phyloP scores from a whole-genome alignment of 2,329 filamentous ascomycete species.

The Ophiocordyceps camponoti-saundersi region DNA sequence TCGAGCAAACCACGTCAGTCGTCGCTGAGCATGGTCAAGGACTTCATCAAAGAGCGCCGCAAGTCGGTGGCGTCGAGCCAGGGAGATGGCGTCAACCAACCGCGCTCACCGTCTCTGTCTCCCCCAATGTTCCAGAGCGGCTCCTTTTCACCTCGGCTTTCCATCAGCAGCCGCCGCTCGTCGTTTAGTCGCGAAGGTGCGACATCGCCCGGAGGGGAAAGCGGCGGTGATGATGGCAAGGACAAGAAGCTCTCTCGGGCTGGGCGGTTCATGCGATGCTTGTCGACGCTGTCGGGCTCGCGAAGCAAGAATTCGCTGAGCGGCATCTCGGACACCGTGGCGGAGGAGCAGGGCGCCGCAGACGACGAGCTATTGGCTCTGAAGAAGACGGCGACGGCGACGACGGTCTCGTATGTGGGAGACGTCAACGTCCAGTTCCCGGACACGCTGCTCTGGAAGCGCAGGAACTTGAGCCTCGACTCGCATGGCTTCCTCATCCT shows the following conservation, averaged over 20 bases:
- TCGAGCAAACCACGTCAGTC: constrained; percentile 31
- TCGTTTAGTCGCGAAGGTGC: constrained; percentile 22
- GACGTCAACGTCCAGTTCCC: constrained; percentile 97
- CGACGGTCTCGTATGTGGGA: constrained; percentile 52
- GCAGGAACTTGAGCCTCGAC: constrained; percentile 75
- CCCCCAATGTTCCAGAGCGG: constrained; percentile 27
- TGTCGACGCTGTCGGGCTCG: constrained; percentile 34
- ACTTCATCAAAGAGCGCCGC: constrained; percentile 43
- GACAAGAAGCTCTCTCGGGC: constrained; percentile 33
- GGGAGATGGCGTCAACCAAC: constrained; percentile 20
- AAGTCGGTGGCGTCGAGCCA: constrained; percentile 31
- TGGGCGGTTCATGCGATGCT: constrained; percentile 39
- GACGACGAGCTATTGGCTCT: constrained; percentile 1
- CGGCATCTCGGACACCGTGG: constrained; percentile 30
- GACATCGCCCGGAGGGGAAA: constrained; percentile 26
- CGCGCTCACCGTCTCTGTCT: constrained; percentile 28
- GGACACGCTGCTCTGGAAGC: constrained; percentile 91
- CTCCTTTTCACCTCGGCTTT: constrained; percentile 39
- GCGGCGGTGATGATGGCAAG: constrained; percentile 30
- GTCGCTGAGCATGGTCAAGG: constrained; percentile 41
- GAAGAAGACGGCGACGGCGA: constrained; percentile 12
- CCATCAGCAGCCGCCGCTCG: constrained; percentile 43
- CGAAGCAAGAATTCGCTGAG: constrained; percentile 26
- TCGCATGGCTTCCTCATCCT: constrained; percentile 70
- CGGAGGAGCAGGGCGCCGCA: constrained; percentile 24